Percentiles rank a stretch among this genome's conserved stretches.
Evolutionary conservation across 2,329 filamentous ascomycete species (phyloP).

Genomic region (Penicillium crustosum): DNA sequence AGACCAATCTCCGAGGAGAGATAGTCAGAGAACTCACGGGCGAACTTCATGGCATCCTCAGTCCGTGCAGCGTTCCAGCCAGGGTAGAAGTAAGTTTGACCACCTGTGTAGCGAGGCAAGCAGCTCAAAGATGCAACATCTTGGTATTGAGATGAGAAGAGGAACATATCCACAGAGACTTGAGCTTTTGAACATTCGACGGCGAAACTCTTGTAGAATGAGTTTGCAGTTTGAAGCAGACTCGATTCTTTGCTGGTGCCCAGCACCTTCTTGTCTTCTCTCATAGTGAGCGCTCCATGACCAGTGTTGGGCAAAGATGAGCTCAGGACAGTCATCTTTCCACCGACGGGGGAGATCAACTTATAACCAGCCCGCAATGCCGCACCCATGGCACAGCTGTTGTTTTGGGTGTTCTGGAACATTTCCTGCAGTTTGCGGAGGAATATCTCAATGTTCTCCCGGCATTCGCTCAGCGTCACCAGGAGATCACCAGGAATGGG

Average conservation of each 20-base stretch:
- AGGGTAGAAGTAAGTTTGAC: conserved; percentile 97
- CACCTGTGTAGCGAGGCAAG: conserved; percentile 90
- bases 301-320: conserved; percentile 88
- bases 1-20: conserved; percentile 95
- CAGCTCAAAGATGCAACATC: conserved; percentile 96
- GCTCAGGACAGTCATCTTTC: conserved; percentile 89
- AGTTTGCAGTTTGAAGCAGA: conserved; percentile 86
- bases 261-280: conserved; percentile 93
- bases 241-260: conserved; percentile 89
- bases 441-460: conserved; percentile 88
- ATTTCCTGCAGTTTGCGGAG: conserved; percentile 87
- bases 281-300: conserved; percentile 83
- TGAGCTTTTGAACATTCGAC: conserved; percentile 99
- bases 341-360: conserved; percentile 88
- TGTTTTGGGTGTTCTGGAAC: conserved; percentile 93
- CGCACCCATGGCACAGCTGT: conserved; percentile 89
- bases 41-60: conserved; percentile 97
- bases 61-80: conserved; percentile 92
- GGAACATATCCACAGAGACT: conserved; percentile 97
- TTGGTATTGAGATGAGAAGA: conserved; percentile 94
- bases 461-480: conserved; percentile 83
- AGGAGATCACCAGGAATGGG: conserved; percentile 90
- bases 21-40: conserved; percentile 93
- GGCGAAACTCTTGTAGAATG: conserved; percentile 98
- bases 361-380: conserved; percentile 92